Evolutionary conservation across 345 rosid species (phyloP).

Genomic region (Hirschfeldia incana): DNA sequence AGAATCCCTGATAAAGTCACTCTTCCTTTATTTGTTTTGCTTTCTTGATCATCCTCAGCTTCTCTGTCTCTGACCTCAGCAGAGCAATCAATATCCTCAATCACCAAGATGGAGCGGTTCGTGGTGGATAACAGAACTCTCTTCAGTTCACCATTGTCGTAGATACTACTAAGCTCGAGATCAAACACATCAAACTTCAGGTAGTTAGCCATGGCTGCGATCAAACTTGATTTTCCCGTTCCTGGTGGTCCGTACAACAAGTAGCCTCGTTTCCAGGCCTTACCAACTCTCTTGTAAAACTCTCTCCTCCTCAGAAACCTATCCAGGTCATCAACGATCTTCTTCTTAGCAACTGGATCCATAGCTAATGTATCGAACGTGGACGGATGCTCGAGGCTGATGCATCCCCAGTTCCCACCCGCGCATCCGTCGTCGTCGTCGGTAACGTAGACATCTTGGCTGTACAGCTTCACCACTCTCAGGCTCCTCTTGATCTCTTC

Average conservation of each 20-base stretch:
- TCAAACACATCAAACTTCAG: conserved; percentile 59
- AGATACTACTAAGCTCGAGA: conserved; percentile 47
- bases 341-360: conserved; percentile 44
- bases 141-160: conserved; percentile 44
- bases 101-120: conserved; percentile 54
- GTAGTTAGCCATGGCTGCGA: conserved; percentile 69
- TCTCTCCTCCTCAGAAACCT: conserved; percentile 54
- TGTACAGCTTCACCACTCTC: conserved; percentile 49
- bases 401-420: conserved; percentile 47
- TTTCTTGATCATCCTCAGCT: conserved; percentile 9
- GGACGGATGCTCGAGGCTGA: conserved; percentile 54
- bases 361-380: conserved; percentile 54
- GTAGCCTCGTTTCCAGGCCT: conserved; percentile 65
- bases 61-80: conserved; percentile 34
- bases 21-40: background rate
- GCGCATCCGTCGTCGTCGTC: conserved; percentile 33
- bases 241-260: conserved; percentile 63
- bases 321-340: conserved; percentile 47
- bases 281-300: conserved; percentile 53
- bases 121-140: conserved; percentile 47
- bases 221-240: conserved; percentile 61
- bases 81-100: conserved; percentile 63
- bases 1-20: conserved; percentile 42
- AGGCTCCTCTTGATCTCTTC: conserved; percentile 40
- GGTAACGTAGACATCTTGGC: conserved; percentile 22